Evolutionary conservation across 768 basidiomycete genomes (phyloP), one percentile per base, ranked within the genome.

Genomic region (Termitomyces sp.): DNA sequence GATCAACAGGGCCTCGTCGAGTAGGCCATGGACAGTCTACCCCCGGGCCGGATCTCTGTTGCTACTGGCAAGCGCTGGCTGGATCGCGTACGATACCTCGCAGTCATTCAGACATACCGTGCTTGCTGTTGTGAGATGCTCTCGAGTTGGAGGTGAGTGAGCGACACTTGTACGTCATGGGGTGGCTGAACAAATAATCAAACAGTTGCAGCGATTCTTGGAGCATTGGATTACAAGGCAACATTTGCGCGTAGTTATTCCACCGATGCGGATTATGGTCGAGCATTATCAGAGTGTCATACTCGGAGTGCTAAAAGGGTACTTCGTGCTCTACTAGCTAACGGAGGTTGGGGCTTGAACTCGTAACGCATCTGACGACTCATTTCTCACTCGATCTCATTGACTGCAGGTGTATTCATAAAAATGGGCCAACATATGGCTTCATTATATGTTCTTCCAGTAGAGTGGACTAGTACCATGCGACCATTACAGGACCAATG

Each of bases 401-500:
- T 40, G 5, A 55, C 14, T 58, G 5, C 57, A 87, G 90, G 90
- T 18, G 83, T 94, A 24, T 93, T 91, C 69, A 91, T 95, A 65
- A 93, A 94, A 68, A 71, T 93, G 65, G 97, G 95, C 2, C 96
- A 99, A 86, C 77, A 87, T 89, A 74, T 91, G 89, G 68, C 89
- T 76, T 68, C 79, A 70, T 76, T 91, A 60, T 67, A 79, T 37
- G 75, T 83, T 16, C 76, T 84, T 56, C 82, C 81, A 6, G 69
- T 72, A 24, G 82, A 82, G 67, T 83, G 82, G 81, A 82, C 80
- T 12, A 73, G 70, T 26, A 74, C 78, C 0, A 80, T 82, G 80
- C 67, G 76, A 40, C 76, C 79, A 9, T 73, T 93, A 57, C 95
- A 98, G 69, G 97, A 98, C 74, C 89, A 89, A 67, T 99, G 97